Conservation (phyloP, 805 yeast genomes). For the Blastobotrys attinorum region DNA sequence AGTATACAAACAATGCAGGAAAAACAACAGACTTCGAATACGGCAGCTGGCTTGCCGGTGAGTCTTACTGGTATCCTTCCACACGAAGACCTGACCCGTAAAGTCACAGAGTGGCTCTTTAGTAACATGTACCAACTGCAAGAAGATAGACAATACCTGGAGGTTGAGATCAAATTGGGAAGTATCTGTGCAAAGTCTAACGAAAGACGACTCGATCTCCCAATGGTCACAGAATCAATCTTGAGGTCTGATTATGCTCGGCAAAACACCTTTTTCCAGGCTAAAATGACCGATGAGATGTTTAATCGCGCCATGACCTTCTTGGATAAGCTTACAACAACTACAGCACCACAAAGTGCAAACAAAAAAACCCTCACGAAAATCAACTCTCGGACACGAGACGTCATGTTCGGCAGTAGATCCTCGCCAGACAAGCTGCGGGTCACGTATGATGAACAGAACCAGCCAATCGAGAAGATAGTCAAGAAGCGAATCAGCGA, state of each 20-base stretch:
- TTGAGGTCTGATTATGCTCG: constrained; percentile 22
- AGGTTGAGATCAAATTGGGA: constrained; percentile 39
- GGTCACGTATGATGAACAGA: constrained; percentile 23
- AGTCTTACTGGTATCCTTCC: constrained; percentile 34
- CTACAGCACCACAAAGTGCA: too few relatives aligned
- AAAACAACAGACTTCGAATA: neutral
- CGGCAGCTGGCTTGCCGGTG: neutral
- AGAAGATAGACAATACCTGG: constrained; percentile 27
- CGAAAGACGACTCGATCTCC: constrained; percentile 24
- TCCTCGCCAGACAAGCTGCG: constrained; percentile 19
- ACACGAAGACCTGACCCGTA: constrained; percentile 70
- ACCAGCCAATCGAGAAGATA: constrained; percentile 47
- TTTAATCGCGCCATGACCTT: constrained; percentile 16
- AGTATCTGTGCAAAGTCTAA: constrained; percentile 21
- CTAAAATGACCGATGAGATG: constrained; percentile 23
- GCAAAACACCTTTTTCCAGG: constrained; percentile 22
- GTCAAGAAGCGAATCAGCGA: constrained; percentile 70
- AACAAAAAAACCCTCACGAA: constrained; percentile 2
- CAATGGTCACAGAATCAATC: constrained; percentile 27
- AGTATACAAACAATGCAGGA: neutral
- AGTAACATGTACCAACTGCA: constrained; percentile 48
- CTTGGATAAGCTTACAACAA: constrained; percentile 17
- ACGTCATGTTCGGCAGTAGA: constrained; percentile 9
- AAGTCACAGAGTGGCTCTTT: constrained; percentile 83
- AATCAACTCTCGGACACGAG: constrained; percentile 9